Conservation (phyloP, 805 yeast genomes). For the Tetrapisispora namnaoensis region DNA sequence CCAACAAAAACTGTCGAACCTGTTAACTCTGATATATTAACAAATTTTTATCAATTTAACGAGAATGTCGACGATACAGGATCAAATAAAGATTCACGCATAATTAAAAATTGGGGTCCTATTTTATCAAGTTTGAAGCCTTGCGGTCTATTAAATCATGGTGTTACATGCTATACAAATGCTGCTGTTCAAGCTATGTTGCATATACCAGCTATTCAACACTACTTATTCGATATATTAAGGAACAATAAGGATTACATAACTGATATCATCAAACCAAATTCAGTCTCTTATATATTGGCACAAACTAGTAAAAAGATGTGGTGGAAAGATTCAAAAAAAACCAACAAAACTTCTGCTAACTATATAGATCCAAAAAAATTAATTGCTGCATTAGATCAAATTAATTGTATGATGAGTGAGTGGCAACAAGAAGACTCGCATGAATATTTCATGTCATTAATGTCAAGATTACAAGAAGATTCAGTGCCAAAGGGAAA, state of each 20-base stretch:
- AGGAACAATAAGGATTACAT: constrained; percentile 38
- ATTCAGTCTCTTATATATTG: constrained; percentile 54
- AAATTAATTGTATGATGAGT: constrained; percentile 91
- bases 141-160: constrained; percentile 76
- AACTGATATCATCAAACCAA: constrained; percentile 33
- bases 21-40: constrained; percentile 23
- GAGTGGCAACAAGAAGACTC: constrained; percentile 98
- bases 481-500: constrained; percentile 87
- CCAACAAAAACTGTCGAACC: constrained; percentile 13
- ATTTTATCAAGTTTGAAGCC: constrained; percentile 38
- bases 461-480: constrained; percentile 80
- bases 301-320: constrained; percentile 61
- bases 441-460: constrained; percentile 92
- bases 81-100: constrained; percentile 45
- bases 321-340: constrained; percentile 46
- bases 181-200: constrained; percentile 86
- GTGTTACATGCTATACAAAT: constrained; percentile 95
- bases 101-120: constrained; percentile 63
- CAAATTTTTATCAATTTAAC: constrained; percentile 46
- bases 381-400: constrained; percentile 60
- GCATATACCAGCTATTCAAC: constrained; percentile 85
- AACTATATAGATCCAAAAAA: constrained; percentile 61
- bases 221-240: constrained; percentile 62
- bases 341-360: constrained; percentile 22
- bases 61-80: constrained; percentile 56